Evolutionary conservation across 2,329 filamentous ascomycete genomes (phyloP).

Genomic region (Aspergillus fijiensis): DNA sequence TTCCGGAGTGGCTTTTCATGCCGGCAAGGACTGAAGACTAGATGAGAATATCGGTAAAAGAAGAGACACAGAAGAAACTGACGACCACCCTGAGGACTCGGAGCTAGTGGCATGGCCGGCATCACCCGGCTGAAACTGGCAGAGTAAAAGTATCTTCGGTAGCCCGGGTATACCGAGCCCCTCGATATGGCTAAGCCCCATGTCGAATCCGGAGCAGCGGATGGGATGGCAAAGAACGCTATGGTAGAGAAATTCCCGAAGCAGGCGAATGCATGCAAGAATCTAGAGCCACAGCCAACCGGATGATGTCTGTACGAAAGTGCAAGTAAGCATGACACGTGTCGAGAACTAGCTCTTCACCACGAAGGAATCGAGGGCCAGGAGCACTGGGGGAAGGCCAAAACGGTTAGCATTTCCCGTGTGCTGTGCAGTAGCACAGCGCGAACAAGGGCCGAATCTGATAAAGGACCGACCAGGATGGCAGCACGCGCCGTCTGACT

Average conservation of each 20-base stretch:
- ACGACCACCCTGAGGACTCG: not conserved
- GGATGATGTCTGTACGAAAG: not conserved
- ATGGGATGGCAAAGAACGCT: not conserved
- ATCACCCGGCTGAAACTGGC: not conserved
- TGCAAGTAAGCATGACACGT: constrained; percentile 1
- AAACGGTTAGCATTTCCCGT: not conserved
- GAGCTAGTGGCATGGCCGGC: not conserved
- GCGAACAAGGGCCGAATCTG: constrained; percentile 4
- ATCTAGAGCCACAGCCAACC: not conserved
- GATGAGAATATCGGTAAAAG: not conserved
- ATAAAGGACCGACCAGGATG: constrained; percentile 1
- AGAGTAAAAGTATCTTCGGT: not conserved
- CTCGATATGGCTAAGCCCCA: not conserved
- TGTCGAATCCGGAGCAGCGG: not conserved
- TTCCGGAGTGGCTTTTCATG: constrained; percentile 11
- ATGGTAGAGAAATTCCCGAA: not conserved
- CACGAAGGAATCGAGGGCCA: not conserved
- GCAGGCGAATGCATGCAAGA: not conserved
- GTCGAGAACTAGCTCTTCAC: constrained; percentile 2
- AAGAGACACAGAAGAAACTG: not conserved
- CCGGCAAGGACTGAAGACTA: constrained; percentile 2
- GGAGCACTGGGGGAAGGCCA: not conserved
- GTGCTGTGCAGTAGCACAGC: constrained; percentile 2
- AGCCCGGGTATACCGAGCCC: not conserved
- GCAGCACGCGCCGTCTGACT: not conserved